phyloP scores from a whole-genome alignment of 441 rosid genomes.

The Aquilaria agallochum region DNA sequence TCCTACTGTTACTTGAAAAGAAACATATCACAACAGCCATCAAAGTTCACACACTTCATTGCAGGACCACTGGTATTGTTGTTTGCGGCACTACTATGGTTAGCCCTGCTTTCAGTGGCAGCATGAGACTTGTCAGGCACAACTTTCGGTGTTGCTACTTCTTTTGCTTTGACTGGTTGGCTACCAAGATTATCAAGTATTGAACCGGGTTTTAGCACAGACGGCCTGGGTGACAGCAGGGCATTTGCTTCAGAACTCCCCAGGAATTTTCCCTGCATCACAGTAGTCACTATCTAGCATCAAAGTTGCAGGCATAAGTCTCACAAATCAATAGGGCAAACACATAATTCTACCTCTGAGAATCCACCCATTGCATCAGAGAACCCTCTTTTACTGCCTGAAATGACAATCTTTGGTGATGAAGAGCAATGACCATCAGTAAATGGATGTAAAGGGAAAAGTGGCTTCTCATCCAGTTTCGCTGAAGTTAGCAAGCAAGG shows the following conservation, averaged over 20 bases:
- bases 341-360: conserved; percentile 22
- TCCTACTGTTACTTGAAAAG: background rate
- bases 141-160: conserved; percentile 23
- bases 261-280: conserved; percentile 49
- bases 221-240: conserved; percentile 51
- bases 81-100: conserved; percentile 20
- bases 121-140: conserved; percentile 34
- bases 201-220: conserved; percentile 48
- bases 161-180: conserved; percentile 46
- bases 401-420: conserved; percentile 25
- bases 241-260: conserved; percentile 38
- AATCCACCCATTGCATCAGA: conserved; percentile 50
- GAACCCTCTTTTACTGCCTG: conserved; percentile 49
- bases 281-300: conserved; percentile 16
- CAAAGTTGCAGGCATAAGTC: conserved; percentile 2
- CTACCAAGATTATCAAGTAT: conserved; percentile 42
- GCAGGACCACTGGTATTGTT: conserved; percentile 33
- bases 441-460: conserved; percentile 43
- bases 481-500: conserved; percentile 18
- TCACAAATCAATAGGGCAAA: background rate
- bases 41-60: conserved; percentile 27
- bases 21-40: conserved; percentile 1
- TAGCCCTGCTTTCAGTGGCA: conserved; percentile 23
- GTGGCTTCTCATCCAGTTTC: conserved; percentile 34
- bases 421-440: conserved; percentile 26